Conservation (phyloP, 768 basidiomycete genomes). For the Boletus pseudopeckii region DNA sequence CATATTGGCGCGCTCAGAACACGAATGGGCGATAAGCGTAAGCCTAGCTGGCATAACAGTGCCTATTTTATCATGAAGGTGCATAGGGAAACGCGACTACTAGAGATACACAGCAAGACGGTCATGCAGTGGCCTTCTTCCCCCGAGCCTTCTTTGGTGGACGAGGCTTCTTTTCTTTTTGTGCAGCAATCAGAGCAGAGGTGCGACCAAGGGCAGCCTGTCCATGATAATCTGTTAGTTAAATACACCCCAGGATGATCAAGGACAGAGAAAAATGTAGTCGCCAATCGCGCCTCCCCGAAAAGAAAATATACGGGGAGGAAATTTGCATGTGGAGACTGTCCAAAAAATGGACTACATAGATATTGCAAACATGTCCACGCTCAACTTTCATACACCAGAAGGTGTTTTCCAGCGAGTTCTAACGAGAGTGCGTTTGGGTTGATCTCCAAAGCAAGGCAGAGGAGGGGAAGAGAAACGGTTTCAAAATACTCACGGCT, state of each 20-base stretch:
- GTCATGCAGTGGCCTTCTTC: conserved; percentile 47
- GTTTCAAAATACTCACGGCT: conserved; percentile 47
- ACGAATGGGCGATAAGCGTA: not conserved
- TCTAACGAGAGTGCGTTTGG: conserved; percentile 82
- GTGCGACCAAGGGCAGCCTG: conserved; percentile 76
- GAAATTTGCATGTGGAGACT: conserved; percentile 16
- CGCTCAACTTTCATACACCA: conserved; percentile 81
- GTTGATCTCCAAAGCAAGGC: not conserved
- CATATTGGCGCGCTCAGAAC: not conserved
- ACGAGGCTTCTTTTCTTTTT: conserved; percentile 65
- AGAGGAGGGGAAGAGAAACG: not conserved
- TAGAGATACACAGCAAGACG: conserved; percentile 24
- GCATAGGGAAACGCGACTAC: conserved; percentile 16
- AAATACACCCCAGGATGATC: conserved; percentile 47
- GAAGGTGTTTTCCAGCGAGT: conserved; percentile 71
- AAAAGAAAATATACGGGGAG: conserved; percentile 28
- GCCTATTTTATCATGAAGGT: conserved; percentile 19
- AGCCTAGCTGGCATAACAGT: conserved; percentile 5
- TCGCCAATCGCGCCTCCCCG: conserved; percentile 34
- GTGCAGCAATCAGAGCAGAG: conserved; percentile 65
- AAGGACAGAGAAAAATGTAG: conserved; percentile 16
- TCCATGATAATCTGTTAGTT: conserved; percentile 19
- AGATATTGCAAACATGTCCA: conserved; percentile 90
- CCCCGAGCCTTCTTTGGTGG: conserved; percentile 72
- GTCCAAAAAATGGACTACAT: conserved; percentile 22